Conservation (phyloP, 2,329 filamentous ascomycete species). For the Daldinia eschscholtzii region DNA sequence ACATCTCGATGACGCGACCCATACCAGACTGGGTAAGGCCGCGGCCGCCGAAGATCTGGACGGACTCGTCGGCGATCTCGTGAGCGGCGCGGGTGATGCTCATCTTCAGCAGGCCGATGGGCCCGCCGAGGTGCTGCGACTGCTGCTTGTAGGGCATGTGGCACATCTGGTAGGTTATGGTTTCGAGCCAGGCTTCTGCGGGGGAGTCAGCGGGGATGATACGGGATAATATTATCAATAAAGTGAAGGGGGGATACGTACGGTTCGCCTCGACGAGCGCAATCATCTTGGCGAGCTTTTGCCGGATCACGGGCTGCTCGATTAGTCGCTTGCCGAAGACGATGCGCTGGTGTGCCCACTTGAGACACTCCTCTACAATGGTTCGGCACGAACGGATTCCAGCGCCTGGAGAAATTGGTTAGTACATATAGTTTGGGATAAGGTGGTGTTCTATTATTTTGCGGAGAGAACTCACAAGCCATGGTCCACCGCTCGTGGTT, state of each 20-base stretch:
- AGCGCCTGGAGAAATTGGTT: slow-evolving; percentile 50
- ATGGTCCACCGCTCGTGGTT: slow-evolving; percentile 89
- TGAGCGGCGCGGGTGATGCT: slow-evolving; percentile 81
- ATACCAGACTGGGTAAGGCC: slow-evolving; percentile 85
- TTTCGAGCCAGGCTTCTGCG: slow-evolving; percentile 80
- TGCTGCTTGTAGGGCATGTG: slow-evolving; percentile 85
- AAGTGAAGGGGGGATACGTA: not conserved
- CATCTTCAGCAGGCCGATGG: slow-evolving; percentile 86
- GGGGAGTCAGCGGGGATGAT: not conserved
- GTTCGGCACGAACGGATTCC: slow-evolving; percentile 74
- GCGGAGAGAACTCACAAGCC: slow-evolving; percentile 63
- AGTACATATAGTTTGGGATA: slow-evolving; percentile 47
- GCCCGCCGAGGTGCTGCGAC: slow-evolving; percentile 79
- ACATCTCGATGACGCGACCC: slow-evolving; percentile 86
- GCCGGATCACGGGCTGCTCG: slow-evolving; percentile 84
- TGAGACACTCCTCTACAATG: slow-evolving; percentile 85
- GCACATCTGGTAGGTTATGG: slow-evolving; percentile 89
- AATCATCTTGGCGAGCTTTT: slow-evolving; percentile 93
- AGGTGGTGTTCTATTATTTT: slow-evolving; percentile 22
- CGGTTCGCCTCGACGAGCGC: slow-evolving; percentile 81
- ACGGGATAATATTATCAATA: no score
- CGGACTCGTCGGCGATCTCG: slow-evolving; percentile 85
- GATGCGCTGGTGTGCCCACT: slow-evolving; percentile 88
- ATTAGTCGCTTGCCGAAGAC: slow-evolving; percentile 87
- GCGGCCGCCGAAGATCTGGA: slow-evolving; percentile 88